Conservation (phyloP, 2,329 filamentous ascomycete species). For the Nothomitra cinnamomea region DNA sequence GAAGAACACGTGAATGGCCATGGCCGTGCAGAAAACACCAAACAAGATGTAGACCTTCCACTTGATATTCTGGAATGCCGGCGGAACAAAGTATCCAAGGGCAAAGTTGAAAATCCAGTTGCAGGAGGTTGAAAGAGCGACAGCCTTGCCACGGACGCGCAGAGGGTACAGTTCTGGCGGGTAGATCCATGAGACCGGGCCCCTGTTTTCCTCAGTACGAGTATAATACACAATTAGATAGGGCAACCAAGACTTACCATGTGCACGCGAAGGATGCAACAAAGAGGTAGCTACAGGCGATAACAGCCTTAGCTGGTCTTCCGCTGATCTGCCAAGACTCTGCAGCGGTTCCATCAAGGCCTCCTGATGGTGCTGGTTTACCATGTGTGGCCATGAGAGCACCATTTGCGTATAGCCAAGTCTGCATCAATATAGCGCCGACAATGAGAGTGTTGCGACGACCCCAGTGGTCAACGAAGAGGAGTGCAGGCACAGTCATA, state of each 20-base stretch:
- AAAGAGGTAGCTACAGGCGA: conserved; percentile 27
- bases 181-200: conserved; percentile 3
- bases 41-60: conserved; percentile 28
- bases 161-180: conserved; percentile 6
- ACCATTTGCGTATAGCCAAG: conserved; percentile 31
- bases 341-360: conserved; percentile 9
- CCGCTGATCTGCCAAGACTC: conserved; percentile 9
- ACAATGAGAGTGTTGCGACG: conserved; percentile 50
- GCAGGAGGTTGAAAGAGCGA: conserved; percentile 15
- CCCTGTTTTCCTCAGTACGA: too few species aligned
- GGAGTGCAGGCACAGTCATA: conserved; percentile 59
- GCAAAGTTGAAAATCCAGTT: conserved; percentile 36
- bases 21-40: conserved; percentile 19
- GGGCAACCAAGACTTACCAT: conserved; percentile 15
- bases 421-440: conserved; percentile 46
- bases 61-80: conserved; percentile 27
- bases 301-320: conserved; percentile 17
- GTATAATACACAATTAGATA: background rate
- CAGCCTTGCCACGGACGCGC: conserved; percentile 6
- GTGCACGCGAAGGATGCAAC: conserved; percentile 27
- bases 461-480: conserved; percentile 62
- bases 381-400: conserved; percentile 25
- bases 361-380: conserved; percentile 9
- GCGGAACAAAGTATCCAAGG: conserved; percentile 31
- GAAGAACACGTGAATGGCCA: conserved; percentile 18